Evolutionary conservation across 495 filamentous ascomycete genomes (phyloP).

Genomic region (Chaetomidium leptoderma): DNA sequence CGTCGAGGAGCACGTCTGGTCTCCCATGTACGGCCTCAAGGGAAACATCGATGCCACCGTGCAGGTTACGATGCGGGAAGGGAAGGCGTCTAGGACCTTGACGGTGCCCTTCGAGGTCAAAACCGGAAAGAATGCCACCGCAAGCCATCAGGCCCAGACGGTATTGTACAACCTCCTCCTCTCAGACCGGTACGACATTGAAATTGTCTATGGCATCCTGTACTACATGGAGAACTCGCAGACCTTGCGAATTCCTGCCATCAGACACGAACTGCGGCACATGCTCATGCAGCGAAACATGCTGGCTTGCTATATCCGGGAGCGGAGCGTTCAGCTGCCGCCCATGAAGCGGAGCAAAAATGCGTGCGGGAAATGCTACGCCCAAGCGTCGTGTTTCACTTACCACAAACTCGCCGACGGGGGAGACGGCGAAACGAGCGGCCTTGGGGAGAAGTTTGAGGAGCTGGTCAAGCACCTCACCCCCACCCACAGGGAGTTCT

Average conservation of each 20-base stretch:
- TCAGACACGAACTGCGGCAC: constrained; percentile 80
- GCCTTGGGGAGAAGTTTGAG: constrained; percentile 68
- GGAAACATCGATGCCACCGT: constrained; percentile 98
- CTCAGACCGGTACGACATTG: constrained; percentile 91
- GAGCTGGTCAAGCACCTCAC: constrained; percentile 70
- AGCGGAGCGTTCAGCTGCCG: constrained; percentile 69
- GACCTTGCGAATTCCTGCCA: constrained; percentile 74
- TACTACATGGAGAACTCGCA: constrained; percentile 92
- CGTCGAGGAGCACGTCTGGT: constrained; percentile 97
- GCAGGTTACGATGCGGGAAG: constrained; percentile 76
- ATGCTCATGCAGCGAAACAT: constrained; percentile 97
- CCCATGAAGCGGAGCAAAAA: constrained; percentile 76
- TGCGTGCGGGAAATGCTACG: constrained; percentile 79
- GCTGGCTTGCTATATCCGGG: constrained; percentile 76
- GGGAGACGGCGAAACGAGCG: constrained; percentile 75
- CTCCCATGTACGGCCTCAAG: constrained; percentile 93
- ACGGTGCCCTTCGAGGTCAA: constrained; percentile 93
- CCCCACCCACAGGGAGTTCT: constrained; percentile 70
- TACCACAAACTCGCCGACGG: constrained; percentile 90
- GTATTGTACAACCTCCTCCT: constrained; percentile 88
- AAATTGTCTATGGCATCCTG: constrained; percentile 80
- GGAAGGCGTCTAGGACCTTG: constrained; percentile 55
- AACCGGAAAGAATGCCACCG: constrained; percentile 76
- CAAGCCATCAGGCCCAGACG: constrained; percentile 85
- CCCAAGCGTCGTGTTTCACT: constrained; percentile 80